Base-by-base conservation (phyloP, 1,139 yeast species). In the Candida sojae region DNA sequence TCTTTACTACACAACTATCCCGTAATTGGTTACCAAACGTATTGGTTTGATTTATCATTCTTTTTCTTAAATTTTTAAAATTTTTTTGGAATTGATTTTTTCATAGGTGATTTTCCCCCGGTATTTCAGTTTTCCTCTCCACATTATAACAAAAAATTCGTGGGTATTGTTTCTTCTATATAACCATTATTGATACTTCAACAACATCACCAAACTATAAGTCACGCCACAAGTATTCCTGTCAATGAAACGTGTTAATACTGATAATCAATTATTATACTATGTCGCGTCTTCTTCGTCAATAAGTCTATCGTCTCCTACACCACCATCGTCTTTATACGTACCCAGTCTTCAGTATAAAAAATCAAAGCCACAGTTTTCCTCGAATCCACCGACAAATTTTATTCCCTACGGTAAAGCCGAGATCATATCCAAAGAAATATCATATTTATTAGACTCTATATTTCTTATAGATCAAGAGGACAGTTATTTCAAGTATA, bases 401-500 rank as follows among this genome's bases (percentile, higher is more conserved):
- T 39, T n/a, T 11, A 39, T 39, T n/a, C 32, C 41, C 8, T 3
- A 3, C 6, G 12, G 23, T 9, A 9, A 17, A 13, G 41, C 41
- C 7, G 11, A 13, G 12, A 17, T 39, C 25, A 39, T 39, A n/a
- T 21, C 41, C 21, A 7, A 6, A 11, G 33, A 13, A 6, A 39
- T 39, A 28, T 9, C 28, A 39, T 33, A 29, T 6, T 11, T 26
- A 28, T 29, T 39, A 39, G 26, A 39, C 6, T 39, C 41, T 7
- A 25, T 39, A 13, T 9, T 13, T 29, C 34, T 35, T 10, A 47
- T 47, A 45, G 44, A 43, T 33, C 44, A 37, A 17, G 50, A 47
- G 21, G n/a, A 17, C 6, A 23, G 39, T 28, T 26, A 47, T 31
- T 45, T 55, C 12, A 53, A 53, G 34, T 55, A 64, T 25, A 36